Evolutionary conservation across 176 grass and related monocot species (phyloP).

Genomic region (maize (Zea mays)): DNA sequence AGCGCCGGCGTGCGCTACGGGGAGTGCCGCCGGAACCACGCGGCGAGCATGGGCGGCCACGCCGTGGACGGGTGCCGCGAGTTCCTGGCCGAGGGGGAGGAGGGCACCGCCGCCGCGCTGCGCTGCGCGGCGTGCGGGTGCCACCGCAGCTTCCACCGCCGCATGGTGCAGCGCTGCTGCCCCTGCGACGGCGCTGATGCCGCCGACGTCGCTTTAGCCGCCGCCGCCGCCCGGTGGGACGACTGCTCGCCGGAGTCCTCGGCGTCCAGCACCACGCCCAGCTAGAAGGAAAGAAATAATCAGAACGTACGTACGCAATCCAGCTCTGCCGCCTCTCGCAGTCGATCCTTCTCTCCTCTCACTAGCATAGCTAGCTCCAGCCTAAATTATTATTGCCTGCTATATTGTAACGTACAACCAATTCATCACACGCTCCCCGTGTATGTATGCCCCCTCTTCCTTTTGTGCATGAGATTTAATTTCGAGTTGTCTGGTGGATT

Average conservation of each 20-base stretch:
- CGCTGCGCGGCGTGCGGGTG: slow-evolving; percentile 68
- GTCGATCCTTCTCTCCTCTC: background rate
- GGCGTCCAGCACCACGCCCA: slow-evolving; percentile 45
- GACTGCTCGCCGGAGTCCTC: slow-evolving; percentile 43
- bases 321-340: background rate
- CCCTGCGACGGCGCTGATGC: background rate
- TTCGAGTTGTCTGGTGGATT: slow-evolving; percentile 3
- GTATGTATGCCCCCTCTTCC: background rate
- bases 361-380: slow-evolving; percentile 18
- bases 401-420: slow-evolving; percentile 12
- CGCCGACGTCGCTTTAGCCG: background rate
- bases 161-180: slow-evolving; percentile 43
- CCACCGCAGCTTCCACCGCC: slow-evolving; percentile 75
- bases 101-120: slow-evolving; percentile 60
- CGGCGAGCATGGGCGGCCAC: slow-evolving; percentile 65
- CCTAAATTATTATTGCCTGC: background rate
- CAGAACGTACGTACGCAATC: background rate
- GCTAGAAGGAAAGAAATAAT: background rate
- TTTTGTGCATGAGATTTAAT: slow-evolving; percentile 27
- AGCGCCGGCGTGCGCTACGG: slow-evolving; percentile 41
- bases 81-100: slow-evolving; percentile 64
- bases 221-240: background rate
- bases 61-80: slow-evolving; percentile 75
- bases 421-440: slow-evolving; percentile 6
- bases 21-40: slow-evolving; percentile 72